Conservation (phyloP, 2,329 filamentous ascomycete species). For the Hymenoscyphus occultus region DNA sequence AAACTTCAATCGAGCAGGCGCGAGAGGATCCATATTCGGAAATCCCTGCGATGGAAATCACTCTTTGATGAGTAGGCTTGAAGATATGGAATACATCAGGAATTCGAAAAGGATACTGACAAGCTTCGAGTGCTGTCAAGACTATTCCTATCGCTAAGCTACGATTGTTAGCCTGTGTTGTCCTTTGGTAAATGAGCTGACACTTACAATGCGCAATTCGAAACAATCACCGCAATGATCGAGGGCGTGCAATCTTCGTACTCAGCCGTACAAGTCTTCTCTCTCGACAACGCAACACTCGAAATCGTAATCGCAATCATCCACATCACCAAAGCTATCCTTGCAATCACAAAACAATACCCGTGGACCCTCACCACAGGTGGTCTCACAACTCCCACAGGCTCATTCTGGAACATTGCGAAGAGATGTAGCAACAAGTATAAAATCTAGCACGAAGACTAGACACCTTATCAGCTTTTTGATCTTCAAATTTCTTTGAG, state of each 20-base stretch:
- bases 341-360: constrained; percentile 28
- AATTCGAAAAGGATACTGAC: constrained; percentile 28
- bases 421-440: constrained; percentile 27
- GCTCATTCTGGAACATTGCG: constrained; percentile 23
- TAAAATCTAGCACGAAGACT: constrained; percentile 25
- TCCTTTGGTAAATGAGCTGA: too few relatives aligned
- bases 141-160: constrained; percentile 28
- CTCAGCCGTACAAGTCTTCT: constrained; percentile 16
- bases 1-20: constrained; percentile 17
- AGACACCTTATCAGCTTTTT: not conserved
- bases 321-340: constrained; percentile 27
- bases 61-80: constrained; percentile 19
- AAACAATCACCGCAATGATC: constrained; percentile 23
- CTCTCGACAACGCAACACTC: constrained; percentile 22
- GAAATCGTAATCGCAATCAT: constrained; percentile 23
- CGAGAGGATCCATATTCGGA: constrained; percentile 24
- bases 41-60: constrained; percentile 20
- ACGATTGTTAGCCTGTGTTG: constrained; percentile 3
- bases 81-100: constrained; percentile 14
- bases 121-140: constrained; percentile 30
- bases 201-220: constrained; percentile 27
- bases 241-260: constrained; percentile 20
- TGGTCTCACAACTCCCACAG: constrained; percentile 23
- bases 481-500: not conserved
- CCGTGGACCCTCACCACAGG: constrained; percentile 26